phyloP scores from a whole-genome alignment of 2,329 filamentous ascomycete genomes.

The Diaporthe vexans region DNA sequence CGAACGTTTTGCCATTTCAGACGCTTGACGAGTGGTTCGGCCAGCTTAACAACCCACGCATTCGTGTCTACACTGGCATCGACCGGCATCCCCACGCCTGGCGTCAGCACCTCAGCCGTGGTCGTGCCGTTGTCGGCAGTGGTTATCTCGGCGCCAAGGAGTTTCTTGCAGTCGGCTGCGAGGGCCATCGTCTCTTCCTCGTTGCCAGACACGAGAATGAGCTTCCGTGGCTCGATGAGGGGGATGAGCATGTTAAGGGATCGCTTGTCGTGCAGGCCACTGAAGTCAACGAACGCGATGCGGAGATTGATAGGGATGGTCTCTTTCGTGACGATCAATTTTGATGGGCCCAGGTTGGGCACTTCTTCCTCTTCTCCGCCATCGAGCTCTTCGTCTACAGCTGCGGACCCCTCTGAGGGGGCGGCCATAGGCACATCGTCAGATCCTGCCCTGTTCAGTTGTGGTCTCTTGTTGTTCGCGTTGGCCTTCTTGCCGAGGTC shows the following conservation, averaged over 20 bases:
- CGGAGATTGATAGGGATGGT: constrained; percentile 78
- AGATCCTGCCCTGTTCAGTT: constrained; percentile 57
- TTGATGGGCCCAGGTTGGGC: constrained; percentile 76
- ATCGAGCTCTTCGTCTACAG: constrained; percentile 68
- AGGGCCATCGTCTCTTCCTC: constrained; percentile 83
- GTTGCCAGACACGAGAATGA: constrained; percentile 90
- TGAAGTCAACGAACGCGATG: constrained; percentile 91
- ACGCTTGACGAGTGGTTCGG: constrained; percentile 85
- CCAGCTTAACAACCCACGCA: constrained; percentile 94
- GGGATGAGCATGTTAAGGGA: constrained; percentile 96
- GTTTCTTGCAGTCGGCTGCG: constrained; percentile 82
- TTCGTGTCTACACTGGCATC: constrained; percentile 98
- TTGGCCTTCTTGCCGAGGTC: constrained; percentile 68
- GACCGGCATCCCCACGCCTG: constrained; percentile 78
- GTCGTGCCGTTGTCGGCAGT: constrained; percentile 54
- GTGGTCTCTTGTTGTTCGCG: constrained; percentile 72
- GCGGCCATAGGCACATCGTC: constrained; percentile 61
- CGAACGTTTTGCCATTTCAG: constrained; percentile 96
- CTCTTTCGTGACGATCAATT: constrained; percentile 76
- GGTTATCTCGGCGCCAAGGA: constrained; percentile 62
- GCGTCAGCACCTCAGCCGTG: constrained; percentile 83
- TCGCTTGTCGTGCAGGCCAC: constrained; percentile 91
- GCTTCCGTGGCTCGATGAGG: constrained; percentile 91
- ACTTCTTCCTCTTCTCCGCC: constrained; percentile 69
- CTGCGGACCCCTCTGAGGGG: constrained; percentile 51